These are phyloP conservation scores for Leucocoprinus leucothites DNA, from an alignment of 768 basidiomycete genomes.

Conservation along the genomic window DNA sequence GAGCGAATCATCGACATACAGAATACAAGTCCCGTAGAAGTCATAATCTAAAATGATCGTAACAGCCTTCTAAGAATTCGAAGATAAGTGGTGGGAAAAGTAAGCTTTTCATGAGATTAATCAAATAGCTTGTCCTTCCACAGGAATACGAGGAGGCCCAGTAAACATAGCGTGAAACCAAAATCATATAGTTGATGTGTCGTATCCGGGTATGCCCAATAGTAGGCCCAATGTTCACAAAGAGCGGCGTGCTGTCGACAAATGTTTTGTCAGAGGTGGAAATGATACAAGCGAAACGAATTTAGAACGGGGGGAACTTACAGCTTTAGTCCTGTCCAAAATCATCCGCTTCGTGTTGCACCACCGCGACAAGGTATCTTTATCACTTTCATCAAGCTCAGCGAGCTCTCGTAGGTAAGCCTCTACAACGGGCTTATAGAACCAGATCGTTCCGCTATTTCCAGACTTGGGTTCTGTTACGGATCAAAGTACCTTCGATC, in stretches of 20 bases:
- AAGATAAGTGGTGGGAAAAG: background rate
- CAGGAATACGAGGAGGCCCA: conserved; percentile 24
- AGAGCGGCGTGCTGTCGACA: conserved; percentile 27
- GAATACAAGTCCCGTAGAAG: background rate
- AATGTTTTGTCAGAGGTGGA: background rate
- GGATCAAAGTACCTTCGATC: conserved; percentile 10
- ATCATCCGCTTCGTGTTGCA: conserved; percentile 23
- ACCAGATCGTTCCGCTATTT: conserved; percentile 12
- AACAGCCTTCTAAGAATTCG: background rate
- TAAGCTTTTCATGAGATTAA: background rate
- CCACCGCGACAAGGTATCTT: conserved; percentile 24
- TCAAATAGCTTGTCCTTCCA: conserved; percentile 27
- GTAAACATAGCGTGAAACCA: conserved; percentile 22
- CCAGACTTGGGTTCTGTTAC: conserved; percentile 14
- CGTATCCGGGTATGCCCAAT: conserved; percentile 18
- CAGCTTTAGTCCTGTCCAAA: conserved; percentile 23
- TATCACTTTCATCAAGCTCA: conserved; percentile 11
- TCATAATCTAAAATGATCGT: background rate
- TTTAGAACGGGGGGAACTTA: conserved; percentile 16
- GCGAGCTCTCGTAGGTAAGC: conserved; percentile 26
- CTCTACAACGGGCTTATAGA: conserved; percentile 9
- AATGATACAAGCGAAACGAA: background rate
- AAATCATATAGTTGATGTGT: conserved; percentile 19
- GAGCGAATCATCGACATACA: background rate
- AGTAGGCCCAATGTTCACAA: conserved; percentile 32